These are phyloP conservation scores for Geosmithia flava DNA, from an alignment of 2,329 filamentous ascomycete genomes.

Conservation along the genomic window DNA sequence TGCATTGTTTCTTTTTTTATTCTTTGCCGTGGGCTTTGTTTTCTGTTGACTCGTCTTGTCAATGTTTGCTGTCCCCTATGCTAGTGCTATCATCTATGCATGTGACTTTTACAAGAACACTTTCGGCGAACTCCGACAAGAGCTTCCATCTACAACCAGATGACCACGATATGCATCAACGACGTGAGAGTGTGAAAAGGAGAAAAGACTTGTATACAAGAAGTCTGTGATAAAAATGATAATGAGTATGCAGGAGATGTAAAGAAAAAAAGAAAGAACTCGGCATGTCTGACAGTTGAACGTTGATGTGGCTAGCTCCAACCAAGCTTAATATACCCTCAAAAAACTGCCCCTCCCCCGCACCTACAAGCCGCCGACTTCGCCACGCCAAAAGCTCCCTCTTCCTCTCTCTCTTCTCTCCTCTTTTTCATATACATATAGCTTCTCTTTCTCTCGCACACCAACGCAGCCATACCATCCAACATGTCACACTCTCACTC, in stretches of 20 bases:
- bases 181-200: not conserved
- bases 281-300: too few species aligned
- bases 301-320: not conserved
- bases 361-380: not conserved
- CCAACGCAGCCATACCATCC: not conserved
- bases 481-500: constrained; percentile 31
- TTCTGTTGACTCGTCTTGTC: too few species aligned
- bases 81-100: too few species aligned
- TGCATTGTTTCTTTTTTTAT: too few species aligned
- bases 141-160: too few species aligned
- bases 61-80: too few species aligned
- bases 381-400: not conserved
- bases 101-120: too few species aligned
- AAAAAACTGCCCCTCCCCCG: not conserved
- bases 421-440: not conserved
- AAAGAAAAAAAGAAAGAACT: not conserved
- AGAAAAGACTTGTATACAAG: not conserved
- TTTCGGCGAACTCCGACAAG: too few species aligned
- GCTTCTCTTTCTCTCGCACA: not conserved
- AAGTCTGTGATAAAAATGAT: not conserved
- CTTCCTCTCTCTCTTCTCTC: not conserved
- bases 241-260: not conserved
- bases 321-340: not conserved
- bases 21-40: too few species aligned
- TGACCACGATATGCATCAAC: too few species aligned